phyloP scores from a whole-genome alignment of 371 early-diverging fungal genomes.

The Mucor saturninus region DNA sequence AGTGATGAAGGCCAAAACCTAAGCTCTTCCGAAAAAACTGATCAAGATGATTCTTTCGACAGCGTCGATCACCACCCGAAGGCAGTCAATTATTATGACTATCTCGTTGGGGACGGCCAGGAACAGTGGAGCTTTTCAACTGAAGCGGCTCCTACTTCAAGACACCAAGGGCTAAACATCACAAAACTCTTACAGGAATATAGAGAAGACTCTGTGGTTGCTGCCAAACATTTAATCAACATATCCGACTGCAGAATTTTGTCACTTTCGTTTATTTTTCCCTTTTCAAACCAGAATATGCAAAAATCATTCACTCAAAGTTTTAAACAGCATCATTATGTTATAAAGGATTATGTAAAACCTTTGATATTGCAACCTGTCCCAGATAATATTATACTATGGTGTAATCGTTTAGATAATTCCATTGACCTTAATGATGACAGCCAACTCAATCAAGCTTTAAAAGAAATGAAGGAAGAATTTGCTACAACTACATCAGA shows the following conservation, averaged over 20 bases:
- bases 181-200: neutral
- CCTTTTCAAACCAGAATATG: neutral
- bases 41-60: constrained; percentile 2
- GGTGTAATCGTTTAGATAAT: neutral
- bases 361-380: neutral
- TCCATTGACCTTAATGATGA: neutral
- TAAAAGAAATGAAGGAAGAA: neutral
- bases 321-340: neutral
- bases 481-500: neutral
- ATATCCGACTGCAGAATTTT: constrained; percentile 3
- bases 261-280: constrained; percentile 10
- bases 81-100: constrained; percentile 5
- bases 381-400: neutral
- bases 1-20: neutral
- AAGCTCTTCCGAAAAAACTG: neutral
- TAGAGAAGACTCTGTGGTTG: neutral
- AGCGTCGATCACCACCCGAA: constrained; percentile 9
- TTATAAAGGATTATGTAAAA: neutral
- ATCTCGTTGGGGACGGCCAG: constrained; percentile 5
- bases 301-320: neutral
- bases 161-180: neutral
- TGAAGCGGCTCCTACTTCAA: neutral
- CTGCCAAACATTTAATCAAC: neutral
- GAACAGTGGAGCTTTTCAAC: constrained; percentile 2
- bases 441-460: neutral